Evolutionary conservation across 345 rosid genomes (phyloP).

Genomic region (Ceriops decandra): DNA sequence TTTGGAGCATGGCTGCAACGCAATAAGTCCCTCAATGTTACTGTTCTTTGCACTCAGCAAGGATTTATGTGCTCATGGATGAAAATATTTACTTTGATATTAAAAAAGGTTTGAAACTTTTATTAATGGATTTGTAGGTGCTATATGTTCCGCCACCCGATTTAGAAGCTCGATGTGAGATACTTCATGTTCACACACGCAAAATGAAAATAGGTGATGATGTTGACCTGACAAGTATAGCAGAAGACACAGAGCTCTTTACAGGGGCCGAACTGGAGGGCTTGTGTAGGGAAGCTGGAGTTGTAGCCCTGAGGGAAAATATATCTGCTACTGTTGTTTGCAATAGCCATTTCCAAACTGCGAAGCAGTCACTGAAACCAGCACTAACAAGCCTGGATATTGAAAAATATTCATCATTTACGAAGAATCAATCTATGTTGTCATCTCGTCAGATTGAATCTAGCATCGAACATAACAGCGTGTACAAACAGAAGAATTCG

Average conservation of each 20-base stretch:
- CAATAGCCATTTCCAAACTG: conserved; percentile 64
- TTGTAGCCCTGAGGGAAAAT: conserved; percentile 77
- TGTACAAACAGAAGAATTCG: conserved; percentile 13
- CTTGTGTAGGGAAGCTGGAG: conserved; percentile 82
- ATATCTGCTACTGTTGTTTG: conserved; percentile 53
- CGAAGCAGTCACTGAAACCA: conserved; percentile 61
- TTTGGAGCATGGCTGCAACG: no score
- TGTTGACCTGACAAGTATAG: conserved; percentile 62
- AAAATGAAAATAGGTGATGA: conserved; percentile 67
- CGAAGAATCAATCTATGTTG: conserved; percentile 21
- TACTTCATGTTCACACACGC: conserved; percentile 68
- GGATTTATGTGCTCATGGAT: no score
- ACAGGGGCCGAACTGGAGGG: conserved; percentile 89
- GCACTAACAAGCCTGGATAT: conserved; percentile 62
- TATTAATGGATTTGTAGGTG: conserved; percentile 39
- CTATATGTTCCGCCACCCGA: conserved; percentile 84
- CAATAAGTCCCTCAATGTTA: no score
- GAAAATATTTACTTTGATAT: background rate
- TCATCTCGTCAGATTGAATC: conserved; percentile 5
- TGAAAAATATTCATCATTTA: conserved; percentile 57
- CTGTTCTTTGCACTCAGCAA: no score
- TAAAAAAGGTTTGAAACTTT: conserved; percentile 5
- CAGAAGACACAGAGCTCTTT: conserved; percentile 74
- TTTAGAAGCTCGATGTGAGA: conserved; percentile 68
- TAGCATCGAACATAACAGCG: background rate